phyloP scores from a whole-genome alignment of 1,139 yeast species.

The Geotrichum fermentans region DNA sequence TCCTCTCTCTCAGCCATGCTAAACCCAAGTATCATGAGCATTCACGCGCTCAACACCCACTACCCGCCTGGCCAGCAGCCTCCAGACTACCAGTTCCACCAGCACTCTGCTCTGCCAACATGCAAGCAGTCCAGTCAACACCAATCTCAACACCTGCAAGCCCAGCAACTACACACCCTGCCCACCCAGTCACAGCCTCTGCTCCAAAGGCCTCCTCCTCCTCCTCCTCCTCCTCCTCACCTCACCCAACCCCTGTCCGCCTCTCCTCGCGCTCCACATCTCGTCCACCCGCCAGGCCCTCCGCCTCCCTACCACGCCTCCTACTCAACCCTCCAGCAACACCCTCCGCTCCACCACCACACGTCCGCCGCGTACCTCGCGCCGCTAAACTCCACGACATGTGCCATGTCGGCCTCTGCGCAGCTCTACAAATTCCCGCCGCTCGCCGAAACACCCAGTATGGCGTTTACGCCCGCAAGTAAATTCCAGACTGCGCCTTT shows the following conservation, averaged over 20 bases:
- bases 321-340: too few relatives aligned
- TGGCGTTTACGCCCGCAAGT: conserved; percentile 2
- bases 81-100: not conserved
- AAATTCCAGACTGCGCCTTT: not conserved
- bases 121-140: not conserved
- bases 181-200: not conserved
- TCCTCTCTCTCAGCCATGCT: not conserved
- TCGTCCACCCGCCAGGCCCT: too few relatives aligned
- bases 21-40: too few relatives aligned
- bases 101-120: too few relatives aligned
- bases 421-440: conserved; percentile 1
- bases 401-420: not conserved
- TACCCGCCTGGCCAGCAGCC: not conserved
- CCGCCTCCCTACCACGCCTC: too few relatives aligned
- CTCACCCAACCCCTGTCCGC: too few relatives aligned
- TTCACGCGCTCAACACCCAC: too few relatives aligned
- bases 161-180: too few relatives aligned
- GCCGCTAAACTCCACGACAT: not conserved
- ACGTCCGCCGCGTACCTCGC: not conserved
- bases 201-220: not conserved
- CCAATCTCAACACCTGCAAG: too few relatives aligned
- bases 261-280: too few relatives aligned
- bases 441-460: not conserved
- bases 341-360: too few relatives aligned
- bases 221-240: not conserved